Base-by-base conservation (phyloP, 2,329 filamentous ascomycete genomes). In the Pseudonectria buxi region DNA sequence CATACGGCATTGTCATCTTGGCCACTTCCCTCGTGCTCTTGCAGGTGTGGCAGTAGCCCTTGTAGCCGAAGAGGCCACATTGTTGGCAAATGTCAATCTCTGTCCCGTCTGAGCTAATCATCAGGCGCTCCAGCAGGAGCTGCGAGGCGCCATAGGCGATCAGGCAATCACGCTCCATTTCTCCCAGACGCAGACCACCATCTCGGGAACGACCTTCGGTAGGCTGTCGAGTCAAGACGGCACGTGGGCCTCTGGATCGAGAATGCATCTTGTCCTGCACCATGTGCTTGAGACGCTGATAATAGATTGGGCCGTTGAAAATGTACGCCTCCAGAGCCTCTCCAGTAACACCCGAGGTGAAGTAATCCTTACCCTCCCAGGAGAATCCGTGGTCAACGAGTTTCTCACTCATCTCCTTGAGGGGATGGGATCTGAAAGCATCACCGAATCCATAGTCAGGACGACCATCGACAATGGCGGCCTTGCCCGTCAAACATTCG, bases 221-320 rank as follows among this genome's bases (percentile, higher is more conserved):
- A 0, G 92, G 92, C 60, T 98, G 92, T 9, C 92, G 81, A 1
- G 92, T 98, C 16, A 98, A 72, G 46, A 95, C 92, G 16, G 90
- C 90, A 10, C 86, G 76, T 0, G 92, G 94, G 0, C 94, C 94
- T 11, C 87, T 82, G 3, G 90, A 81, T 43, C 92, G 86, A 24
- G 86, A 90, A 65, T 98, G 92, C 92, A 98, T 96, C 68, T 98
- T 98, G 61, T 98, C 92, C 62, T 96, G 89, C 4, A 98, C 92
- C 92, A 98, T 98, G 73, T 98, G 92, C 75, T 98, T 98, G 47
- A 98, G 78, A 49, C 95, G 94, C 69, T 98, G 92, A 69, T 98
- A 98, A 70, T 95, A 98, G 63, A 98, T 98, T 10, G 92, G 92
- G 0, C 92, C 92, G 59, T 94, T 95, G 72, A 96, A 98, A 56